Evolutionary conservation across 257 asterid species (phyloP).

Genomic region (Nicotiana benthamiana): DNA sequence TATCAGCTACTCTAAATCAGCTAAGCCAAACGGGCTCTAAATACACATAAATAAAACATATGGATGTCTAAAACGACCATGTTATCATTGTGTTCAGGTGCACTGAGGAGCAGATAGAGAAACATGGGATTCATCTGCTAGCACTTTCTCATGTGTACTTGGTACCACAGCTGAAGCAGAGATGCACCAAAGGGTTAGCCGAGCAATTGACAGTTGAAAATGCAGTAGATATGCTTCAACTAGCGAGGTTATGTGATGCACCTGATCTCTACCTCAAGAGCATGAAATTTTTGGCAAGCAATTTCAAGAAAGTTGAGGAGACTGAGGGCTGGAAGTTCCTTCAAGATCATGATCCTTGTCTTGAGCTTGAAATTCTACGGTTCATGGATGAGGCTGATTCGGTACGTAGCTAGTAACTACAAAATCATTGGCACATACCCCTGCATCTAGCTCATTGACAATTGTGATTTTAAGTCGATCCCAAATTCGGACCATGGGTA

Average conservation of each 20-base stretch:
- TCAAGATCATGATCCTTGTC: conserved; percentile 66
- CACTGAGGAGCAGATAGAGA: conserved; percentile 62
- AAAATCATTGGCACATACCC: neutral
- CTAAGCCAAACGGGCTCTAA: no score
- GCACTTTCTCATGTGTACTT: conserved; percentile 77
- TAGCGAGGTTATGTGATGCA: conserved; percentile 76
- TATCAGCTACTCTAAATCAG: no score
- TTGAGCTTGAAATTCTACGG: conserved; percentile 71
- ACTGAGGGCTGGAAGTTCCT: conserved; percentile 89
- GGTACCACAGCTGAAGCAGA: conserved; percentile 71
- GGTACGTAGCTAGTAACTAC: conserved; percentile 39
- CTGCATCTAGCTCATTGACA: no score
- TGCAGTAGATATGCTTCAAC: conserved; percentile 75
- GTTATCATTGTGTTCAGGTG: conserved; percentile 41
- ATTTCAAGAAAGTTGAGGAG: conserved; percentile 52
- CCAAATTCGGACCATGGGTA: neutral
- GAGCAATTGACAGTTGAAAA: conserved; percentile 40
- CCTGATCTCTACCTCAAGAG: conserved; percentile 74
- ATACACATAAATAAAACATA: no score
- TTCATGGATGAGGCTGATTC: conserved; percentile 66
- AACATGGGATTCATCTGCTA: conserved; percentile 62
- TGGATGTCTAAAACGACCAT: conserved; percentile 10
- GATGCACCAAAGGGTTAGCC: conserved; percentile 47
- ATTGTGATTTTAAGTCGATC: neutral
- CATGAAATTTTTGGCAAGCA: conserved; percentile 41